Evolutionary conservation across 2,329 filamentous ascomycete species (phyloP), one percentile per base, ranked within the genome.

Genomic region (Xylaria multiplex): DNA sequence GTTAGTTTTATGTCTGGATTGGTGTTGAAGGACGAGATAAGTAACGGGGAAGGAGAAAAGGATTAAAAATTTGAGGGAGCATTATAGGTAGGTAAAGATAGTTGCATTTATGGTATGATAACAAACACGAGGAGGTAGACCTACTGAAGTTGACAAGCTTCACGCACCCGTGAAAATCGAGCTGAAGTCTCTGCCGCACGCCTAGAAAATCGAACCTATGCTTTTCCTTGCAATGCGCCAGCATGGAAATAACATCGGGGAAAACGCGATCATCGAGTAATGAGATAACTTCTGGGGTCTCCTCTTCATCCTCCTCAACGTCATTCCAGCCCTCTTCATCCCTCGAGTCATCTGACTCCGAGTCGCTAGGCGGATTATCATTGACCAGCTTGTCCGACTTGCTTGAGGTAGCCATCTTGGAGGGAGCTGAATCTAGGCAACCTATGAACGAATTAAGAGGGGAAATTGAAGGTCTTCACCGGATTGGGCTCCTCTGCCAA

Each of bases 101-200:
- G 13, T 14, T 13, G 6, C 32, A 14, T n/a, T 6, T 19, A 3
- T 43, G 24, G 50, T 11, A 40, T 32, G 30, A 19, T 9, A 59
- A 16, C 19, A 45, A 19, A 49, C 3, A 40, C n/a, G 24, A 27
- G 8, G 35, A 9, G 35, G 11, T 27, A 27, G 43, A 74, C 76
- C 37, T 66, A 85, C 83, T 78, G 72, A 88, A 93, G 76, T 94
- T 94, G 76, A 93, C 88, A 40, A 94, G 82, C 78, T 90, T 93
- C 72, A 94, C 87, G 65, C 85, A 87, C 32, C 88, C 91, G 66
- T 93, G 85, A 71, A 93, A 93, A 74, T 94, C 91, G 50, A 93
- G 82, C 24, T 81, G 84, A 75, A 88, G 77, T 24, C 79, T 80
- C 64, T 87, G 85, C 64, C 88, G 82, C 40, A 87, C 81, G 59